Conservation (phyloP, 192 early-diverging fungal genomes). For the Backusella australiensis region DNA sequence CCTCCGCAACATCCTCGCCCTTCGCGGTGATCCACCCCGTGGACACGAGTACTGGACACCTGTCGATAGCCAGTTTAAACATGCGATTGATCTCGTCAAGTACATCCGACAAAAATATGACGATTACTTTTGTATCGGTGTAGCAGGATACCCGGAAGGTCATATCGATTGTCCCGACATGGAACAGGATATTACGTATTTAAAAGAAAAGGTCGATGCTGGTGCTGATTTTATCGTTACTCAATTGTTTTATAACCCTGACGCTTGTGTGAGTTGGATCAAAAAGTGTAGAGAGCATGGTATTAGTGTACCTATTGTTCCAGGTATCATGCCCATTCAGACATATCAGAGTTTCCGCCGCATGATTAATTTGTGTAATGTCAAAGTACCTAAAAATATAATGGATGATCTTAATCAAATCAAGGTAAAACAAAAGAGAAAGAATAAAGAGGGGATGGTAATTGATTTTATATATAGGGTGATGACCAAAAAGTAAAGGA, state of each 20-base stretch:
- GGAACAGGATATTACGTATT: conserved; percentile 52
- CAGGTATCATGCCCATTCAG: conserved; percentile 91
- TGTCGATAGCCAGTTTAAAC: conserved; percentile 68
- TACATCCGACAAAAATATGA: conserved; percentile 77
- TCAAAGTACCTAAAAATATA: conserved; percentile 62
- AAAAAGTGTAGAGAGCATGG: conserved; percentile 58
- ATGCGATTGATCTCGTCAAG: conserved; percentile 77
- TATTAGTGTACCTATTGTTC: conserved; percentile 64
- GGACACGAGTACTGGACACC: conserved; percentile 76
- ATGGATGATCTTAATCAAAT: conserved; percentile 66
- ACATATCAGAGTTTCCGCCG: conserved; percentile 75
- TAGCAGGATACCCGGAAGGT: conserved; percentile 86
- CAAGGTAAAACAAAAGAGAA: conserved; percentile 48
- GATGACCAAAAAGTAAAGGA: conserved; percentile 87
- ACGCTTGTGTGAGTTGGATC: conserved; percentile 70
- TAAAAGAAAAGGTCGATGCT: conserved; percentile 76
- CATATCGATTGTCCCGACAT: conserved; percentile 63
- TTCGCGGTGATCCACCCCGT: conserved; percentile 82
- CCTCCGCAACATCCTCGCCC: conserved; percentile 82
- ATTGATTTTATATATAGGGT: conserved; percentile 33
- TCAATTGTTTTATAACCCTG: conserved; percentile 81
- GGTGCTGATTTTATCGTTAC: conserved; percentile 86
- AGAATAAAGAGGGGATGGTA: neutral
- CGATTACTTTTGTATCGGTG: conserved; percentile 87
- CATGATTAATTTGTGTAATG: conserved; percentile 76